Evolutionary conservation across 345 rosid genomes (phyloP).

Genomic region (Eucalyptus coolabah): DNA sequence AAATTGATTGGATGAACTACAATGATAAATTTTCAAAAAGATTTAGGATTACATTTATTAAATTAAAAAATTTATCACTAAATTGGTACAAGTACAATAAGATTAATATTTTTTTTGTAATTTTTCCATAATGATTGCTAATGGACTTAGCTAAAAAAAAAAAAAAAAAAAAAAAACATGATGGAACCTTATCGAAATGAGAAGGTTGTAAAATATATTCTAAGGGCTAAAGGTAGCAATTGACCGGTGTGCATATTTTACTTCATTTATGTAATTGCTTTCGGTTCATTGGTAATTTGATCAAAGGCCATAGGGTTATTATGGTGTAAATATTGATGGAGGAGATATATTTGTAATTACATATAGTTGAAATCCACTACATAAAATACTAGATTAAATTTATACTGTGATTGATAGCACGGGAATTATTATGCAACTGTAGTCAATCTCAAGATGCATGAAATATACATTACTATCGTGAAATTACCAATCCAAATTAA

Average conservation of each 20-base stretch:
- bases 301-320: not conserved
- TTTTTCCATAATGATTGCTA: too few relatives aligned
- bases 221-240: not conserved
- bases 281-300: not conserved
- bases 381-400: not conserved
- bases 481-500: not conserved
- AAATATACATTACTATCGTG: not conserved
- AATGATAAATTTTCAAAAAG: accelerated
- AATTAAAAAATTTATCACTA: too few relatives aligned
- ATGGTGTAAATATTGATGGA: not conserved
- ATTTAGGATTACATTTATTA: accelerated
- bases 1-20: accelerated
- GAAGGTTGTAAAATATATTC: not conserved
- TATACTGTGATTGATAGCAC: accelerated
- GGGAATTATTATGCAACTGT: accelerated
- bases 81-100: too few relatives aligned
- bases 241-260: not conserved
- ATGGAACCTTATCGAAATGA: not conserved
- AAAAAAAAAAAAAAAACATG: too few relatives aligned
- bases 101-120: accelerated
- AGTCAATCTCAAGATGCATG: not conserved
- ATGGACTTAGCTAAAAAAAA: not conserved
- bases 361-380: not conserved
- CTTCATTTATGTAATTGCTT: not conserved
- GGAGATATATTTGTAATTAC: not conserved